phyloP scores from a whole-genome alignment of 805 yeast genomes.

The Starmerella kuoi region DNA sequence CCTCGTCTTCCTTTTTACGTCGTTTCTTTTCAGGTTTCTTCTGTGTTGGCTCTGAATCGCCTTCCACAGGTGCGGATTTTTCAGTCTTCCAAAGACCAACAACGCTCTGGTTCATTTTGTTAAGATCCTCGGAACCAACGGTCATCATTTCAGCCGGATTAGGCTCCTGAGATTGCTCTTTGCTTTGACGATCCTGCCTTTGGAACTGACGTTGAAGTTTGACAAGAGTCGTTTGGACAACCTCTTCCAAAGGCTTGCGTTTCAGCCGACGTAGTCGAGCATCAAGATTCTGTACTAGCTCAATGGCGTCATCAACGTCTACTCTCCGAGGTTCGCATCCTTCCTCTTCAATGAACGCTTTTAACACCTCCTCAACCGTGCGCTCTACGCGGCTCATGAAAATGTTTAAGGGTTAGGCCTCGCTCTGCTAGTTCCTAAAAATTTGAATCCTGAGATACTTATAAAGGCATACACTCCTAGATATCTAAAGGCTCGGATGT shows the following conservation, averaged over 20 bases:
- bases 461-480: too few species aligned
- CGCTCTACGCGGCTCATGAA: slow-evolving; percentile 25
- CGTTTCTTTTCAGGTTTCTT: slow-evolving; percentile 3
- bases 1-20: slow-evolving; percentile 6
- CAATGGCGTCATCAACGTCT: slow-evolving; percentile 18
- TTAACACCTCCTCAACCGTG: slow-evolving; percentile 23
- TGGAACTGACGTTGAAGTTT: slow-evolving; percentile 37
- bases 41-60: slow-evolving; percentile 2
- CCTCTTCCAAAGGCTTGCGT: slow-evolving; percentile 46
- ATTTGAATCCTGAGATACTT: too few species aligned
- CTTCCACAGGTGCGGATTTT: slow-evolving; percentile 10
- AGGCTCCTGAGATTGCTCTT: not conserved
- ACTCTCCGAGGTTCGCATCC: slow-evolving; percentile 31
- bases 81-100: slow-evolving; percentile 50
- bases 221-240: slow-evolving; percentile 48
- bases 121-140: slow-evolving; percentile 41
- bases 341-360: slow-evolving; percentile 24
- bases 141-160: slow-evolving; percentile 42
- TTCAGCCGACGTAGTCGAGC: slow-evolving; percentile 58
- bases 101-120: slow-evolving; percentile 64
- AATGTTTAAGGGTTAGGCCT: not conserved
- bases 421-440: not conserved
- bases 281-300: slow-evolving; percentile 49
- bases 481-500: too few species aligned
- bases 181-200: not conserved